phyloP scores from a whole-genome alignment of 106 monocot genomes.

The Dendrobium officinale region DNA sequence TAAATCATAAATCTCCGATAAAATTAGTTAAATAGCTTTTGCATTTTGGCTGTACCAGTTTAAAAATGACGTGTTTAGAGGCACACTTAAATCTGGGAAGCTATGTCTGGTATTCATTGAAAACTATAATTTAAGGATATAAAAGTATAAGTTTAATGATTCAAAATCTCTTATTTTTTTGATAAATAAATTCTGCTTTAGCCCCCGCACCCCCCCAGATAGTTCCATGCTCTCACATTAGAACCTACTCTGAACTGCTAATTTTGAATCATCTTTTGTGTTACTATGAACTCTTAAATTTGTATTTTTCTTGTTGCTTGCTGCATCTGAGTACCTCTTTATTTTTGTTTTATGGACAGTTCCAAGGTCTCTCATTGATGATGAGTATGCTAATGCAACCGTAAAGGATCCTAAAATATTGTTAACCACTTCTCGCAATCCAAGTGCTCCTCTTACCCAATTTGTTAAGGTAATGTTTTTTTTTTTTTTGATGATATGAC shows the following conservation, averaged over 20 bases:
- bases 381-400: conserved; percentile 61
- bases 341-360: conserved; percentile 25
- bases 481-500: conserved; percentile 1
- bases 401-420: conserved; percentile 61
- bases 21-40: too few species aligned
- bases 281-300: background rate
- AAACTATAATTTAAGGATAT: background rate
- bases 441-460: conserved; percentile 86
- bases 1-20: too few species aligned
- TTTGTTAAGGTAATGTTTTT: conserved; percentile 68
- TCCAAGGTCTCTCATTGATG: conserved; percentile 51
- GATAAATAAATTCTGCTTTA: background rate
- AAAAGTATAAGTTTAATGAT: background rate
- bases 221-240: background rate
- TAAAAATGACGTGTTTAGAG: background rate
- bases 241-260: background rate
- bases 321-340: background rate
- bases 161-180: background rate
- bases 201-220: background rate
- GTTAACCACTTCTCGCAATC: conserved; percentile 76
- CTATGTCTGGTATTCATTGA: background rate
- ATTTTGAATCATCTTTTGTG: background rate
- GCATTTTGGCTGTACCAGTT: too few species aligned
- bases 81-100: background rate
- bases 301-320: background rate